phyloP scores from a whole-genome alignment of 768 basidiomycete species.

The Roridomyces roridus region DNA sequence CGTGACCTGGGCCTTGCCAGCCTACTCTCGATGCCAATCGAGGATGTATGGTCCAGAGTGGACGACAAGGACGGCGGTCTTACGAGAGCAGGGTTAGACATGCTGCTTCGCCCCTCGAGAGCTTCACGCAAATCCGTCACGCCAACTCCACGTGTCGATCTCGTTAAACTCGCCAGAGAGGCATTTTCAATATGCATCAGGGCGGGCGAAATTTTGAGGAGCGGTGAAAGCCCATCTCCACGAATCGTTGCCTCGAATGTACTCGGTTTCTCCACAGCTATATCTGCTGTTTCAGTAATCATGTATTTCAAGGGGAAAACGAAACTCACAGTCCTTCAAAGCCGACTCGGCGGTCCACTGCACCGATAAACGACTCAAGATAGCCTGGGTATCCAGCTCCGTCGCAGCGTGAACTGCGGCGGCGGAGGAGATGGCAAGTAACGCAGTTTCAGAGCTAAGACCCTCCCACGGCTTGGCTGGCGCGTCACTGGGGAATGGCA shows the following conservation, averaged over 20 bases:
- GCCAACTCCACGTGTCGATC: constrained; percentile 81
- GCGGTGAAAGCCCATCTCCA: constrained; percentile 73
- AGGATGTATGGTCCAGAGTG: constrained; percentile 73
- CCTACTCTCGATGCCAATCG: constrained; percentile 45
- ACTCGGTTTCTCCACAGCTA: constrained; percentile 62
- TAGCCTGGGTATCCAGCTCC: constrained; percentile 61
- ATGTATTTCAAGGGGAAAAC: neutral
- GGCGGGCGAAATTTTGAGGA: constrained; percentile 82
- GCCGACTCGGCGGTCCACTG: constrained; percentile 82
- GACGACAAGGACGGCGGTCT: constrained; percentile 80
- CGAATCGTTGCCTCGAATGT: constrained; percentile 61
- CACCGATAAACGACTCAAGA: constrained; percentile 59
- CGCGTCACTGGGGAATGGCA: constrained; percentile 44
- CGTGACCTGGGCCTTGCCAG: constrained; percentile 43
- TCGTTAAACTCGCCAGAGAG: constrained; percentile 83
- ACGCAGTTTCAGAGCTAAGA: constrained; percentile 58
- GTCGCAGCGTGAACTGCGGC: constrained; percentile 65
- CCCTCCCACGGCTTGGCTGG: constrained; percentile 42
- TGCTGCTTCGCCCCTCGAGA: constrained; percentile 81
- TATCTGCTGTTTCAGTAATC: constrained; percentile 4
- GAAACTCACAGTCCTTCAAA: constrained; percentile 72
- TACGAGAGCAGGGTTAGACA: constrained; percentile 77
- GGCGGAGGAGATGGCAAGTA: constrained; percentile 61
- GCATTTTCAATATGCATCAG: constrained; percentile 93
- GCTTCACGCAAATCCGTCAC: constrained; percentile 90